Percentiles rank a stretch among this genome's conserved stretches.
phyloP scores from a whole-genome alignment of 495 filamentous ascomycete species.

The Penicillium cataractarum region DNA sequence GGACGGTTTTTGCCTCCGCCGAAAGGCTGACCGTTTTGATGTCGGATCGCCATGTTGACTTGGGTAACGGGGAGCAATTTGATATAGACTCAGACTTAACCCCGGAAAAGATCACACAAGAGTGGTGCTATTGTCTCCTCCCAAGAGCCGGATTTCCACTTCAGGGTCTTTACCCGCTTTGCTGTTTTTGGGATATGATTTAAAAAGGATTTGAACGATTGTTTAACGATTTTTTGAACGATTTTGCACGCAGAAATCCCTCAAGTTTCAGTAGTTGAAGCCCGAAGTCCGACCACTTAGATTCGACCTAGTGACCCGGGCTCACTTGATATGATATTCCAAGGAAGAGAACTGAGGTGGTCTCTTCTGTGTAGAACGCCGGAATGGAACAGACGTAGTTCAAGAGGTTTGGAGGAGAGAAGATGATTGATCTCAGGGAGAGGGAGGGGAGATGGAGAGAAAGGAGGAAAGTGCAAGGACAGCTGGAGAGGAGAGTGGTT shows the following conservation, averaged over 20 bases:
- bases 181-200: conserved; percentile 13
- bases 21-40: neutral
- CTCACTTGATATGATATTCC: conserved; percentile 12
- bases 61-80: neutral
- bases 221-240: conserved; percentile 7
- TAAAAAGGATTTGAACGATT: conserved; percentile 9
- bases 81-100: neutral
- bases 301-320: conserved; percentile 10
- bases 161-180: conserved; percentile 18
- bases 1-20: conserved; percentile 13
- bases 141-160: conserved; percentile 24
- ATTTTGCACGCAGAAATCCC: conserved; percentile 16
- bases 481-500: neutral
- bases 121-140: conserved; percentile 6
- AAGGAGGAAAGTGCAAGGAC: neutral
- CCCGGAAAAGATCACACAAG: conserved; percentile 8
- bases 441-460: conserved; percentile 3
- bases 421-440: neutral
- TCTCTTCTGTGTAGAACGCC: conserved; percentile 7
- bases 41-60: neutral
- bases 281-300: conserved; percentile 23
- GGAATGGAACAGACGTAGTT: neutral
- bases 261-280: conserved; percentile 14
- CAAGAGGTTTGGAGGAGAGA: neutral
- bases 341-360: conserved; percentile 1